phyloP scores from a whole-genome alignment of 805 yeast genomes.

The Candida michaelii region DNA sequence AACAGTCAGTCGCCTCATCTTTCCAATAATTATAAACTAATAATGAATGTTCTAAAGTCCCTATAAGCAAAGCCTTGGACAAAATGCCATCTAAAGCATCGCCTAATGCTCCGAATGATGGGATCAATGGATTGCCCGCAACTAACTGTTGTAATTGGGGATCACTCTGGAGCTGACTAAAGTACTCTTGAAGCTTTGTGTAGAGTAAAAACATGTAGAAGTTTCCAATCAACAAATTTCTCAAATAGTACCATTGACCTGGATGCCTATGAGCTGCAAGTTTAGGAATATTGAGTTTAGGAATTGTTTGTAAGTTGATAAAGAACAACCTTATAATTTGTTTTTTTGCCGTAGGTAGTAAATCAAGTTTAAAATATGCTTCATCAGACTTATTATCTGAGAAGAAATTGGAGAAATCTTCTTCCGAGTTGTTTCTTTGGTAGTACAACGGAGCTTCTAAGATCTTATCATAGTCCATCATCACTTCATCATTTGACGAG shows the following conservation, averaged over 20 bases:
- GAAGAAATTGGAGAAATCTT: slow-evolving; percentile 30
- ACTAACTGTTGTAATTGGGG: slow-evolving; percentile 12
- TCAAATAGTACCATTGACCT: slow-evolving; percentile 39
- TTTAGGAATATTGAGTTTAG: slow-evolving; percentile 36
- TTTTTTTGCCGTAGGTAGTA: slow-evolving; percentile 21
- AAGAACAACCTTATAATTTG: slow-evolving; percentile 29
- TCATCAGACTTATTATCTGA: slow-evolving; percentile 20
- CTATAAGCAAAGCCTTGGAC: slow-evolving; percentile 17
- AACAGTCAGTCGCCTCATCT: slow-evolving; percentile 33
- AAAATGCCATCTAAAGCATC: slow-evolving; percentile 13
- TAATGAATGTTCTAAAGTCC: slow-evolving; percentile 28
- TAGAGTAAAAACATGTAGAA: slow-evolving; percentile 29
- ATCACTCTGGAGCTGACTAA: slow-evolving; percentile 8
- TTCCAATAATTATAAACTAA: slow-evolving; percentile 36
- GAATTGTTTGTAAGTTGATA: slow-evolving; percentile 26
- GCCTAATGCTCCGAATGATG: slow-evolving; percentile 10
- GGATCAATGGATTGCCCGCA: slow-evolving; percentile 6
- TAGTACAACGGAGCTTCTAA: slow-evolving; percentile 27
- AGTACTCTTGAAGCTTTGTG: slow-evolving; percentile 26
- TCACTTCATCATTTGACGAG: neutral
- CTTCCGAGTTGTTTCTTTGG: slow-evolving; percentile 29
- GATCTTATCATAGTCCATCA: slow-evolving; percentile 14
- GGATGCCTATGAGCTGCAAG: slow-evolving; percentile 39
- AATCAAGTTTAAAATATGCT: slow-evolving; percentile 9
- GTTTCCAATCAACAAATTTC: slow-evolving; percentile 33